Conservation (phyloP, 2,329 filamentous ascomycete genomes). For the Fusarium ramigenum region DNA sequence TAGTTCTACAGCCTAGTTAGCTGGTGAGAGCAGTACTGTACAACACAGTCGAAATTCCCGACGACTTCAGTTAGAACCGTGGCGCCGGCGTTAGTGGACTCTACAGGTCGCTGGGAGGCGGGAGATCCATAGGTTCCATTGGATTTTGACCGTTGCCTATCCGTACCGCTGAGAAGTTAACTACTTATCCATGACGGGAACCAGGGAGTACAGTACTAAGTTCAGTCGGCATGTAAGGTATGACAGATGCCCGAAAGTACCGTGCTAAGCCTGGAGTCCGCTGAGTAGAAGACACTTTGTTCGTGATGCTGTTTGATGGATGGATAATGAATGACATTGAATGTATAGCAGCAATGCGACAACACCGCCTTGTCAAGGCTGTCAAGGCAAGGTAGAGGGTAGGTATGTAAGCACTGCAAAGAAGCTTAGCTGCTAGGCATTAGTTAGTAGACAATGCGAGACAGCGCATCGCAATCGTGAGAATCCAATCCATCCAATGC, state of each 20-base stretch:
- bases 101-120: slow-evolving; percentile 9
- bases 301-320: not conserved
- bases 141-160: slow-evolving; percentile 23
- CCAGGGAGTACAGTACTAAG: not conserved
- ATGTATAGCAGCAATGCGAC: not conserved
- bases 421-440: not conserved
- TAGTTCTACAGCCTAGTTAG: not conserved
- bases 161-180: slow-evolving; percentile 2
- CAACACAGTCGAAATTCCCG: not conserved
- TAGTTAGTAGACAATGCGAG: slow-evolving; percentile 10
- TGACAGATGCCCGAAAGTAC: not conserved
- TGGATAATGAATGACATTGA: not conserved
- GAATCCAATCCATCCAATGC: not conserved
- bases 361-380: slow-evolving; percentile 3
- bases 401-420: not conserved
- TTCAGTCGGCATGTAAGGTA: not conserved
- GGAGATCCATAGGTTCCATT: not conserved
- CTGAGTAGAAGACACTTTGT: not conserved
- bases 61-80: slow-evolving; percentile 8
- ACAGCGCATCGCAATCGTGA: slow-evolving; percentile 6
- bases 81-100: slow-evolving; percentile 18
- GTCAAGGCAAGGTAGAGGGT: not conserved
- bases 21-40: not conserved
- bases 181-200: not conserved
- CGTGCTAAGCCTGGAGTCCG: not conserved